phyloP scores from a whole-genome alignment of 129 eudicot genomes.

The Artemisia tridentata region DNA sequence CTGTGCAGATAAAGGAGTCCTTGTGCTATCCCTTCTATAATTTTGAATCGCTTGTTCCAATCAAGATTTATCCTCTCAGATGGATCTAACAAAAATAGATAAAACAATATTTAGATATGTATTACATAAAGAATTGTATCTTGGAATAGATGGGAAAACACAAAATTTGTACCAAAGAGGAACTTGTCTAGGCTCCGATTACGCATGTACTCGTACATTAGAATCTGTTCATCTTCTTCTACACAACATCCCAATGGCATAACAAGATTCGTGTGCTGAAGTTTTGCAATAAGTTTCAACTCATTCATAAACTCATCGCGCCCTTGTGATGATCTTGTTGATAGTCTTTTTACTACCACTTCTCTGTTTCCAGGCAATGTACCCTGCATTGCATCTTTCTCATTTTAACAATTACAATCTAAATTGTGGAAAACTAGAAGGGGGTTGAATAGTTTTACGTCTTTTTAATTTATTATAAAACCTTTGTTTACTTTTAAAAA shows the following conservation, averaged over 20 bases:
- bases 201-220: slow-evolving; percentile 37
- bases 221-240: slow-evolving; percentile 34
- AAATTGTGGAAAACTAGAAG: no score
- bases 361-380: slow-evolving; percentile 36
- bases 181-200: slow-evolving; percentile 39
- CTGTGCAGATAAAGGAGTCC: slow-evolving; percentile 42
- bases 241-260: slow-evolving; percentile 33
- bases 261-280: slow-evolving; percentile 39
- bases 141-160: not conserved
- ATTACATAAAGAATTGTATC: slow-evolving; percentile 1
- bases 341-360: slow-evolving; percentile 34
- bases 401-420: not conserved
- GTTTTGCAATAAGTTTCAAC: slow-evolving; percentile 41
- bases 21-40: slow-evolving; percentile 40
- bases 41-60: slow-evolving; percentile 27
- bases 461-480: no score
- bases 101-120: not conserved
- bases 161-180: slow-evolving; percentile 27
- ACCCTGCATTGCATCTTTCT: slow-evolving; percentile 27
- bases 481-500: no score
- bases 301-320: slow-evolving; percentile 39
- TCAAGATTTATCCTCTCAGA: slow-evolving; percentile 25
- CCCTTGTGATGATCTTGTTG: slow-evolving; percentile 39
- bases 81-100: slow-evolving; percentile 20
- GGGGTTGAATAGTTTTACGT: no score